Conservation (phyloP, 108 stramenopile genomes). For the Skeletonema marinoi region DNA sequence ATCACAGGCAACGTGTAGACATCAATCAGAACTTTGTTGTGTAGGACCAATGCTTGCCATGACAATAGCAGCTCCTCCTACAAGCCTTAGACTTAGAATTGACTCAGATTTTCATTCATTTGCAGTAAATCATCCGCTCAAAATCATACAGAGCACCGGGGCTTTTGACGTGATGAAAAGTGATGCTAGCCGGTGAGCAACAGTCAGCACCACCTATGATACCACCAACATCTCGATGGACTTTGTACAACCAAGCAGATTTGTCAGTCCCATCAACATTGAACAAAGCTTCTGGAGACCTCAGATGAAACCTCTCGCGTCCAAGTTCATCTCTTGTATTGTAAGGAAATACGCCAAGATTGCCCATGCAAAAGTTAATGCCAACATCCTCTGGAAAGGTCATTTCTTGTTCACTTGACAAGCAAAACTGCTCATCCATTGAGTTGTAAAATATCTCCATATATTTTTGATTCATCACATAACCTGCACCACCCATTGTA, state of each 20-base stretch:
- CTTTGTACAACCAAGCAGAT: not conserved
- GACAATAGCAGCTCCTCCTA: too few relatives aligned
- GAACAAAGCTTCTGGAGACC: not conserved
- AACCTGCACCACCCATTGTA: not conserved
- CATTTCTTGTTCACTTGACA: slow-evolving; percentile 2
- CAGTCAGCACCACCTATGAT: not conserved
- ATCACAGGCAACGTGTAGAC: too few relatives aligned
- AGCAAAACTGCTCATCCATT: not conserved
- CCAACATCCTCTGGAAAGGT: slow-evolving; percentile 1
- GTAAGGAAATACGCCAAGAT: not conserved
- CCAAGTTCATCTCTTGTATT: not conserved
- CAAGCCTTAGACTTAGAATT: too few relatives aligned
- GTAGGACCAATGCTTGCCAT: too few relatives aligned
- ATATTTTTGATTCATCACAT: not conserved
- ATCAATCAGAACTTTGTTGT: too few relatives aligned
- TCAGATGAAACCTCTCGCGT: not conserved
- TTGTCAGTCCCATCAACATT: not conserved
- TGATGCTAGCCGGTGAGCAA: not conserved
- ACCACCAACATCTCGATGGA: not conserved
- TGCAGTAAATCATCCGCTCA: not conserved
- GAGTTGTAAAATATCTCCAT: not conserved
- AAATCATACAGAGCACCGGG: not conserved
- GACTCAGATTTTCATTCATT: not conserved
- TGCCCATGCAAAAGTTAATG: not conserved
- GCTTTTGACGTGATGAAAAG: not conserved